Base-by-base conservation (phyloP, 164 flowering plant genomes). In the Nymphaea thermarum region DNA sequence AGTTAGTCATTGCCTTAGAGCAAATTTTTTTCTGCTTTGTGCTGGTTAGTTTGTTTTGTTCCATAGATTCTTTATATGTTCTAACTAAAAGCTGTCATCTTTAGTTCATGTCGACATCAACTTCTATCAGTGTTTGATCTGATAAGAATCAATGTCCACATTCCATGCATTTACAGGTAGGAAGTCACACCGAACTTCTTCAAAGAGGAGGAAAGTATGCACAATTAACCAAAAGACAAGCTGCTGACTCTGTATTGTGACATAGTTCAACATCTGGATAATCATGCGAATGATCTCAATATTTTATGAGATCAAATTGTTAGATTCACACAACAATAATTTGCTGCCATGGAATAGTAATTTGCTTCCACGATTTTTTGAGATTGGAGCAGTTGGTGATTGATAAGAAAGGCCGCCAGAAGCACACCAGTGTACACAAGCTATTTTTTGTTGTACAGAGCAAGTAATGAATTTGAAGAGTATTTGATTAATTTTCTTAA, bases 161-260 rank as follows among this genome's bases (percentile, higher is more conserved):
- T 12, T 47, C 12, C 55, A 47, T 47, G 55, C 55, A 47, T 61
- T 43, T 76, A 66, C 87, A 93, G 98, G 85, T 78, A 82, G 98
- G 98, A 42, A 75, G 41, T 68, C 98, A 93, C 76, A 69, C 43
- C 60, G 93, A 90, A 75, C 93, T 93, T 70, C 82, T 88, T 16
- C 67, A 7, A 3, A 80, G 78, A 67, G 89, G 84, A 67, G 98
- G 98, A 5, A 65, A 86, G 61, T 93, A 90, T 74, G 90, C 98
- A 61, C 81, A 86, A 55, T 70, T 93, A 72, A 84, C 81, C 4
- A 81, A 80, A 73, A 83, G 86, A 76, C 98, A 93, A 72, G 83
- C 80, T 8, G 96, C 87, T 81, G 88, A 61, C n/a, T 6, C 63
- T 61, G 36, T 61, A n/a, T 7, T 61, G n/a, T 61, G 6, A 61